Base-by-base conservation (phyloP, 129 eudicot species). In the Smallanthus sonchifolius region DNA sequence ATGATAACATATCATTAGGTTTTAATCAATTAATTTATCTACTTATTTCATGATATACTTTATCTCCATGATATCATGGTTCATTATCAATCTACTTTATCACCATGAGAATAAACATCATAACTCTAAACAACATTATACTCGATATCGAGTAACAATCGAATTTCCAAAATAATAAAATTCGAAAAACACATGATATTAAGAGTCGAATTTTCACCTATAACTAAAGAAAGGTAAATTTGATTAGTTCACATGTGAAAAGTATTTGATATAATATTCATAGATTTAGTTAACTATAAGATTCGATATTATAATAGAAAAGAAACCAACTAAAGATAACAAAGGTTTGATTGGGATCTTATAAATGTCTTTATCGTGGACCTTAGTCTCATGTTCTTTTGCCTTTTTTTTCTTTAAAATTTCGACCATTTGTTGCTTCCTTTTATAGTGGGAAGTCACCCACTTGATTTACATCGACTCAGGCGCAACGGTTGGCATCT, bases 401-500 rank as follows among this genome's bases (percentile, higher is more conserved):
- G 64, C 43, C 35, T 32, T 47, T 70, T 28, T 49, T 59, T 59
- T 10, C 34, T 64, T 65, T 34, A 43, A 34, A 69, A 35, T 43
- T 34, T 44, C 67, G 80, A 66, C 74, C 73, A 39, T 70, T 70
- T 71, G 82, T 71, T 60, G 42, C 40, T 60, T 60, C 42, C 66
- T 60, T 60, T 60, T 64, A 38, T 19, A 72, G 83, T 79, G 83
- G 83, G 74, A 65, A 64, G 10, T 51, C 43, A 72, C 82, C 82
- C 82, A 79, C 82, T 63, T 79, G 69, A 77, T 67, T 66, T 76
- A 6, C 42, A 64, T 75, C 3, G 55, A 36, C 52, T 79, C 82
- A 79, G 78, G 77, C 78, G 82, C 78, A 78, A 71, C 72, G 73
- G 72, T 77, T 77, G 82, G 73, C 78, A 59, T 79, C 37, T 44